Percentiles rank a stretch among this genome's conserved stretches.
Evolutionary conservation across 2,329 filamentous ascomycete species (phyloP).

Genomic region (Aspergillus tamarii): DNA sequence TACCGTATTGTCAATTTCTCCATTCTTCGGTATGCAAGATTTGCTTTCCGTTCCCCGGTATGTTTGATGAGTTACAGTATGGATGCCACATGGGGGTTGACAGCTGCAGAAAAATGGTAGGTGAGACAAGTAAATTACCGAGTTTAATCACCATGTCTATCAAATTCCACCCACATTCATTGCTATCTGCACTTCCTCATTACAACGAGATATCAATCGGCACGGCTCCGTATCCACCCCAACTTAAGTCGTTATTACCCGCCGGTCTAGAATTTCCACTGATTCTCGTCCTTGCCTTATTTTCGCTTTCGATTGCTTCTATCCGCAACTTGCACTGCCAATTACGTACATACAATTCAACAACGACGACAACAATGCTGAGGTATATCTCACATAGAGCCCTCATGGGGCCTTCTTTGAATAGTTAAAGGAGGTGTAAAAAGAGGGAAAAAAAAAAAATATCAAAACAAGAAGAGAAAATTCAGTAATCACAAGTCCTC

Average conservation of each 20-base stretch:
- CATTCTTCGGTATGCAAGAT: not conserved
- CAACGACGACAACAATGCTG: not conserved
- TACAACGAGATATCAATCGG: not conserved
- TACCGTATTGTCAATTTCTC: not conserved
- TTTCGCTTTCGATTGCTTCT: not conserved
- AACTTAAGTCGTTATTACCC: not conserved
- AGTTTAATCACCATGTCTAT: not conserved
- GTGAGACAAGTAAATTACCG: not conserved
- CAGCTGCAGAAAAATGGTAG: not conserved
- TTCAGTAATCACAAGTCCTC: not conserved
- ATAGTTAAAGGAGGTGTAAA: too few species aligned
- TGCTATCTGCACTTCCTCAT: constrained; percentile 3
- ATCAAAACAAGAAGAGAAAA: not conserved
- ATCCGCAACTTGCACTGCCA: not conserved
- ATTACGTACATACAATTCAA: not conserved
- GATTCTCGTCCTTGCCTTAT: not conserved
- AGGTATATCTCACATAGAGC: constrained; percentile 2
- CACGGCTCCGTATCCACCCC: not conserved
- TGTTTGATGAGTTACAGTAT: too few species aligned
- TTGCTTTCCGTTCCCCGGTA: too few species aligned
- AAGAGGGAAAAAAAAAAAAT: too few species aligned
- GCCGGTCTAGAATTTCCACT: not conserved
- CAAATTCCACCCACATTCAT: not conserved
- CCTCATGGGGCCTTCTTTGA: not conserved
- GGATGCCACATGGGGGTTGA: not conserved